Evolutionary conservation across 306 rosid genomes (phyloP).

Genomic region (Prunus campanulata): DNA sequence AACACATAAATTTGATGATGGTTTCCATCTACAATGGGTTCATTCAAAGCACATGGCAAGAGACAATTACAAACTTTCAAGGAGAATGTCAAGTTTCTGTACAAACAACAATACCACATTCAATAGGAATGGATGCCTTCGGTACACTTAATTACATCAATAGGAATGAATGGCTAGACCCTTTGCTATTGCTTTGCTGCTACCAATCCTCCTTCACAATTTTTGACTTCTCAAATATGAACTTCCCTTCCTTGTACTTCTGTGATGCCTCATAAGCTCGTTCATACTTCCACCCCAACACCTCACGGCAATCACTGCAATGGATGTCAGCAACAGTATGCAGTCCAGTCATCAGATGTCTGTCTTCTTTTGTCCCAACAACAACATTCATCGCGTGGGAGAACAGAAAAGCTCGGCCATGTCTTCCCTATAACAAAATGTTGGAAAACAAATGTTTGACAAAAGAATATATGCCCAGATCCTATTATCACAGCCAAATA

Average conservation of each 20-base stretch:
- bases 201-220: slow-evolving; percentile 94
- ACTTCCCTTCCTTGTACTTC: slow-evolving; percentile 98
- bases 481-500: background rate
- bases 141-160: slow-evolving; percentile 26
- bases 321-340: slow-evolving; percentile 91
- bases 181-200: slow-evolving; percentile 14
- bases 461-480: background rate
- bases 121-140: background rate
- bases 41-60: slow-evolving; percentile 34
- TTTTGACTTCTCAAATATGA: slow-evolving; percentile 89
- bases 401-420: slow-evolving; percentile 93
- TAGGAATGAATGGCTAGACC: slow-evolving; percentile 33
- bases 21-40: slow-evolving; percentile 38
- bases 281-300: slow-evolving; percentile 94
- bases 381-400: slow-evolving; percentile 87
- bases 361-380: slow-evolving; percentile 85
- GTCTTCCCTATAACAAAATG: slow-evolving; percentile 64
- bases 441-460: slow-evolving; percentile 29
- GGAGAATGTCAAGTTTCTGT: slow-evolving; percentile 48
- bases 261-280: slow-evolving; percentile 85
- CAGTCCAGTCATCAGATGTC: slow-evolving; percentile 89
- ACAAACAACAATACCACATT: slow-evolving; percentile 34
- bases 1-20: slow-evolving; percentile 31
- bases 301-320: slow-evolving; percentile 83
- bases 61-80: slow-evolving; percentile 48